Base-by-base conservation (phyloP, 164 flowering plant genomes). In the Annona cherimola region DNA sequence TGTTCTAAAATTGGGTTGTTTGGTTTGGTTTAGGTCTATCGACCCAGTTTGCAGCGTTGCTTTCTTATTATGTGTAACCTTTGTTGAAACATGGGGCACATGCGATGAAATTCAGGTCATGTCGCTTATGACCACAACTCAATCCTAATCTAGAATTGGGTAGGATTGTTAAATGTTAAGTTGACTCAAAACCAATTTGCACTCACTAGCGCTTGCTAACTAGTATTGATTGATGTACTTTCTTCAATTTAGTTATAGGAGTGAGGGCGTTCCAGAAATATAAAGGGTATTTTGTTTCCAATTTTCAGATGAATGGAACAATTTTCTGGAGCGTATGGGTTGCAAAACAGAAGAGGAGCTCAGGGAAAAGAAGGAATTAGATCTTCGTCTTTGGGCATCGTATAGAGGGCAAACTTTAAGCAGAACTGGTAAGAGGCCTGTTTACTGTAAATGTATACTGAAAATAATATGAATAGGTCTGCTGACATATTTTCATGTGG, bases 301-400 rank as follows among this genome's bases (percentile, higher is more conserved):
- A 71, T 44, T 41, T 70, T 35, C 85, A 95, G 99, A 95, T 84
- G 98, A 95, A 81, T 95, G 99, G 99, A 86, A 63, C 60, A 95
- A 93, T 79, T 95, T 95, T 76, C 90, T 91, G 73, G 85, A 93
- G 84, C 84, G 99, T n/a, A 83, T 85, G 35, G 74, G 75, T 0
- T 82, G 89, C 80, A 40, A 4, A 45, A 84, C 45, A 61, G 97
- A 93, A 72, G 95, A 91, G 44, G 93, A 86, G 35, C 86, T 90
- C 63, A 86, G 71, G 79, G 80, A 63, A 4, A 39, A 66, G 9
- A 88, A 85, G 66, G 90, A 85, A 0, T 71, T 81, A 45, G 93
- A 93, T 68, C 88, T 95, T 65, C 91, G 98, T 9, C 88, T 89
- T 26, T 95, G 99, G 99, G 99, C 99, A 71, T 93, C 99, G 50